A percentile compares a stretch with the other conserved stretches of the same genome.
Evolutionary conservation across 202 grass and related monocot genomes (phyloP).

Genomic region (Carex sylvatica): DNA sequence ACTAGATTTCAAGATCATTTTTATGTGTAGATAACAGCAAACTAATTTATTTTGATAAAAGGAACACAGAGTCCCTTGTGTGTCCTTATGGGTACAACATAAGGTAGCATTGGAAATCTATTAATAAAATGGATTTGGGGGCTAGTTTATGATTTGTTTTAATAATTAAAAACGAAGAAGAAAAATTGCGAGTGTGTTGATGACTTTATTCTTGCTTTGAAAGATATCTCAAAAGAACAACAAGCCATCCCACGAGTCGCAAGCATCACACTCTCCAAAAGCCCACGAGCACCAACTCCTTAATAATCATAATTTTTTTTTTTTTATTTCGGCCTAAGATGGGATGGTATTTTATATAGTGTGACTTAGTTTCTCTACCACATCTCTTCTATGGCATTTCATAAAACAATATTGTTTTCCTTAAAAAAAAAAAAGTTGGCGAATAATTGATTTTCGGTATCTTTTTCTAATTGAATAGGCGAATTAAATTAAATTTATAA

Average conservation of each 20-base stretch:
- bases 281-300: slow-evolving; percentile 27
- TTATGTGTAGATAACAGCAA: background rate
- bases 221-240: slow-evolving; percentile 30
- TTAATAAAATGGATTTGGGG: background rate
- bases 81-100: background rate
- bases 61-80: background rate
- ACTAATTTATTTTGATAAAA: background rate
- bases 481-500: too few species aligned
- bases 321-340: background rate
- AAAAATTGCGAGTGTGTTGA: background rate
- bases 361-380: background rate
- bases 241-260: slow-evolving; percentile 8
- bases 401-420: background rate
- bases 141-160: background rate
- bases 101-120: background rate
- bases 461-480: too few species aligned
- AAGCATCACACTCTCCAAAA: slow-evolving; percentile 35
- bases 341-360: background rate
- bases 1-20: background rate
- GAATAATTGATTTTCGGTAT: too few species aligned
- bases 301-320: slow-evolving; percentile 4
- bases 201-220: slow-evolving; percentile 13
- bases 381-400: background rate
- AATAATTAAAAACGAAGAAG: background rate
- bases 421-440: too few species aligned